Conservation (phyloP, 441 rosid genomes). For the Omphalea diandra region DNA sequence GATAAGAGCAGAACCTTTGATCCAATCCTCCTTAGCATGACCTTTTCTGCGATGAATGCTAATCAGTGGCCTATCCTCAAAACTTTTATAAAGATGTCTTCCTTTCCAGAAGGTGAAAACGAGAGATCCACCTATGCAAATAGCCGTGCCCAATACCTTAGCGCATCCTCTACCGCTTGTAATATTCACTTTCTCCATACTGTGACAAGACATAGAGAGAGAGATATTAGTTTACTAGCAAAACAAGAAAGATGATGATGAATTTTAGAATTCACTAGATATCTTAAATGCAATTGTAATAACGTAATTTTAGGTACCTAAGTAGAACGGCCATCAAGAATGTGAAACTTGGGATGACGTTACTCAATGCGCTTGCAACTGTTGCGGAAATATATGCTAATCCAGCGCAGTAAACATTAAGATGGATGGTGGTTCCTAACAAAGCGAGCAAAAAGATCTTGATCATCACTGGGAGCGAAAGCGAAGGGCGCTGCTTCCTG, state of each 20-base stretch:
- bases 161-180: conserved; percentile 32
- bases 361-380: conserved; percentile 47
- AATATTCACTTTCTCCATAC: conserved; percentile 48
- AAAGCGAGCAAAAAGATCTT: conserved; percentile 43
- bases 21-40: conserved; percentile 29
- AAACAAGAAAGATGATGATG: too few relatives aligned
- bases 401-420: conserved; percentile 40
- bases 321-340: conserved; percentile 41
- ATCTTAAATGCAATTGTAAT: too few relatives aligned
- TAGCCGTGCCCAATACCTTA: conserved; percentile 35
- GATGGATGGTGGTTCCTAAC: conserved; percentile 42
- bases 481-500: conserved; percentile 39
- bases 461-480: conserved; percentile 24
- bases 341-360: conserved; percentile 40
- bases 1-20: conserved; percentile 44
- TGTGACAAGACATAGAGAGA: conserved; percentile 17
- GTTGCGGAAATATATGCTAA: conserved; percentile 40
- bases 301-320: conserved; percentile 37
- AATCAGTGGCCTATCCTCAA: conserved; percentile 35
- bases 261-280: too few relatives aligned
- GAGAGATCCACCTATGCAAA: conserved; percentile 43
- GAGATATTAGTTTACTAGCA: too few relatives aligned
- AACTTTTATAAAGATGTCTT: conserved; percentile 29
- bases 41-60: conserved; percentile 16
- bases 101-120: conserved; percentile 51